phyloP scores from a whole-genome alignment of 768 basidiomycete genomes.

The Hydnomerulius pinastri region DNA sequence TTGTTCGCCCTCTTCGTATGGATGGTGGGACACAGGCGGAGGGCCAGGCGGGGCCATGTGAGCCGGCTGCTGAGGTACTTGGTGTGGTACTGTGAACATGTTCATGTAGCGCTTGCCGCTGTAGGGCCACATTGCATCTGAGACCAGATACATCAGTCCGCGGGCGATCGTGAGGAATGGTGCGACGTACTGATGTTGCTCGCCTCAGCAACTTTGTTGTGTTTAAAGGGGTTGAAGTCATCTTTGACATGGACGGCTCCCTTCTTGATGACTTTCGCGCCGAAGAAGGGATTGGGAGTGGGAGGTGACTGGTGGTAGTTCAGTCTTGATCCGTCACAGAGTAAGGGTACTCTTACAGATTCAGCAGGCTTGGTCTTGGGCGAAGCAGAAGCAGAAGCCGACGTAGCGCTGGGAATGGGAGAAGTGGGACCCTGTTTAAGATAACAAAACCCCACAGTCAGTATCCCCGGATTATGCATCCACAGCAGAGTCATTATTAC shows the following conservation, averaged over 20 bases:
- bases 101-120: slow-evolving; percentile 82
- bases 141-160: slow-evolving; percentile 8
- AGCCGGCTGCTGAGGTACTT: slow-evolving; percentile 63
- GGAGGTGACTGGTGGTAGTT: slow-evolving; percentile 39
- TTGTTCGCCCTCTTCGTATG: slow-evolving; percentile 78
- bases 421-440: slow-evolving; percentile 45
- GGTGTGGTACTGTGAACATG: slow-evolving; percentile 69
- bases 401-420: slow-evolving; percentile 43
- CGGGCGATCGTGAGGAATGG: background rate
- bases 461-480: slow-evolving; percentile 7
- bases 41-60: slow-evolving; percentile 70
- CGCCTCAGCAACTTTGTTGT: slow-evolving; percentile 77
- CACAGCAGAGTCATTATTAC: slow-evolving; percentile 37
- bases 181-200: slow-evolving; percentile 65
- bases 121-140: slow-evolving; percentile 85
- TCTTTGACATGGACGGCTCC: slow-evolving; percentile 84
- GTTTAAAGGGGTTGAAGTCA: slow-evolving; percentile 97
- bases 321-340: slow-evolving; percentile 9
- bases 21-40: slow-evolving; percentile 68
- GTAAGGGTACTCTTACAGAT: slow-evolving; percentile 36
- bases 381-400: slow-evolving; percentile 52
- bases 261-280: slow-evolving; percentile 75
- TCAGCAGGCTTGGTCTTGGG: slow-evolving; percentile 65
- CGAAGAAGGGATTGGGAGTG: slow-evolving; percentile 88
- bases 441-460: slow-evolving; percentile 18